Conservation (phyloP, 805 yeast genomes). For the Cyberlindnera xylosilytica region DNA sequence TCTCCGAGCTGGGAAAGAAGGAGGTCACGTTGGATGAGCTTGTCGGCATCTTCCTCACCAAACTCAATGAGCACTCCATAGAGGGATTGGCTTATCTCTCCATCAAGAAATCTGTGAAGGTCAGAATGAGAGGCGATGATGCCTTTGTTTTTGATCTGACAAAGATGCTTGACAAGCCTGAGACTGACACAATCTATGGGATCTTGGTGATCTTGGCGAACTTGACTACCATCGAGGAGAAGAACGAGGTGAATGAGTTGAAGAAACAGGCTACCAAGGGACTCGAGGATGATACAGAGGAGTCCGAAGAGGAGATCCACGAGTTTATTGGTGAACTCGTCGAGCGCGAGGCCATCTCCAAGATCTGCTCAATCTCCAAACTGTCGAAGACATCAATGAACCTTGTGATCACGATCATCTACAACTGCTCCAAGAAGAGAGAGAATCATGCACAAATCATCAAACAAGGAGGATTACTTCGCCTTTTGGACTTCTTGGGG, state of each 20-base stretch:
- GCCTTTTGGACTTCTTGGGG: conserved; percentile 29
- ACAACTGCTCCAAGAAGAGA: conserved; percentile 29
- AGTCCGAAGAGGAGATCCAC: conserved; percentile 17
- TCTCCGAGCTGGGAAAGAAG: conserved; percentile 32
- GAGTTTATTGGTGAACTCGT: conserved; percentile 22
- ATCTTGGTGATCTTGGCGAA: conserved; percentile 32
- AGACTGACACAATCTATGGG: conserved; percentile 28
- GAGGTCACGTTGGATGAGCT: conserved; percentile 30
- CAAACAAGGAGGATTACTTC: conserved; percentile 44
- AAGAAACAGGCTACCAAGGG: conserved; percentile 32
- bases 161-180: conserved; percentile 21
- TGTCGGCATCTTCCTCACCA: conserved; percentile 27
- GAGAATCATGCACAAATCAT: conserved; percentile 32
- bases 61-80: conserved; percentile 26
- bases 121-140: conserved; percentile 35
- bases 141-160: conserved; percentile 32
- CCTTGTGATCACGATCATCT: conserved; percentile 31
- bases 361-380: conserved; percentile 10
- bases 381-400: conserved; percentile 24
- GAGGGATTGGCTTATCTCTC: conserved; percentile 53
- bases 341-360: conserved; percentile 21
- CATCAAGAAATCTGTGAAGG: conserved; percentile 37
- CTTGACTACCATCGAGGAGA: conserved; percentile 26
- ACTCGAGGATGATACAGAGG: conserved; percentile 20
- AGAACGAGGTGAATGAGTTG: conserved; percentile 28